Base-by-base conservation (phyloP, 176 grass and related monocot species). In the Oryza meyeriana region DNA sequence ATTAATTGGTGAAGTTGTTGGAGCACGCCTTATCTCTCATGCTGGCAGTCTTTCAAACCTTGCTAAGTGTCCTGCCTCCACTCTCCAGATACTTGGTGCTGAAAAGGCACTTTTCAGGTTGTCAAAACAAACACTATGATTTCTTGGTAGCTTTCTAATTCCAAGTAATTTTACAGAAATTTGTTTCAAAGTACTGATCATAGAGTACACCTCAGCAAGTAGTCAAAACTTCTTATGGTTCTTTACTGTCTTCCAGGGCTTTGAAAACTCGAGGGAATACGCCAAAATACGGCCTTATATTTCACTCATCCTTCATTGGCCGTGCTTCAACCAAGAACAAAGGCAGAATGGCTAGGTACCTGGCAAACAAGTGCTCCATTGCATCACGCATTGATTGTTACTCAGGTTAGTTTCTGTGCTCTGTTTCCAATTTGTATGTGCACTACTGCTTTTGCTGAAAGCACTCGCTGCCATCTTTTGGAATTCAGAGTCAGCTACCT, bases 31-130 rank as follows among this genome's bases (percentile, higher is more conserved):
- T 30, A 99, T 99, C 64, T 95, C 96, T 88, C 91, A 99, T 80
- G 96, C 96, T 78, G 96, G 96, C 32, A 99, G 96, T 84, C 96
- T 99, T 87, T 83, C 96, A 66, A 99, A 99, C 90, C 93, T 99
- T 79, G 96, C 96, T 34, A 99, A 99, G 66, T 95, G 91, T 18
- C 83, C 96, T 83, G 85, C 93, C 32, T 96, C 96, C 34, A 92
- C 96, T 67, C 93, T 99, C 50, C 96, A 99, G 84, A 99, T 99
- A 66, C 96, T 99, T 85, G 96, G 96, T 62, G 96, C 96, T 35
- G 96, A 99, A 75, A 96, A 99, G 74, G 96, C 96, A 26, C 93
- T 95, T 42, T 95, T 94, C 89, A 95, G 96, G 96, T 99, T 86
- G n/a, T 20, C 25, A 18, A 63, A 77, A 7, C 29, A 1, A 17